Evolutionary conservation across 768 basidiomycete species (phyloP).

Genomic region (Panaeolus cyanescens): DNA sequence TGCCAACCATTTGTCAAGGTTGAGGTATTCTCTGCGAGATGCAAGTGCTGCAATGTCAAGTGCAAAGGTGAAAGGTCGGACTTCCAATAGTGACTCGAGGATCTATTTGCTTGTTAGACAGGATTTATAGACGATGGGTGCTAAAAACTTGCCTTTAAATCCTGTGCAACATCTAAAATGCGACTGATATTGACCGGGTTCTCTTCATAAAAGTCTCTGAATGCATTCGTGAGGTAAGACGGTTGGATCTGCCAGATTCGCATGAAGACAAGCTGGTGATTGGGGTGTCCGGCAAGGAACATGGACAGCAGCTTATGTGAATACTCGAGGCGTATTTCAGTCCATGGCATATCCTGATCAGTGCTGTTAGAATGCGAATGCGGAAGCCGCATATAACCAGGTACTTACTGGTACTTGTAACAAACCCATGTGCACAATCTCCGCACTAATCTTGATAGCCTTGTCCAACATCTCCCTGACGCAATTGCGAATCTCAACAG

Average conservation of each 20-base stretch:
- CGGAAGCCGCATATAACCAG: not conserved
- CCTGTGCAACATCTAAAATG: slow-evolving; percentile 93
- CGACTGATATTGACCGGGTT: slow-evolving; percentile 92
- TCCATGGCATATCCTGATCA: slow-evolving; percentile 79
- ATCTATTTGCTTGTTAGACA: slow-evolving; percentile 49
- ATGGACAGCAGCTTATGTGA: slow-evolving; percentile 81
- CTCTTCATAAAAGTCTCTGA: slow-evolving; percentile 91
- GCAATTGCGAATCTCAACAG: slow-evolving; percentile 66
- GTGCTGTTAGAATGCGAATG: slow-evolving; percentile 12
- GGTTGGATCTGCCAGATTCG: slow-evolving; percentile 92
- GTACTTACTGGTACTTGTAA: slow-evolving; percentile 83
- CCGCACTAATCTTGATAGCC: slow-evolving; percentile 90
- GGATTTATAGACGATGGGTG: not conserved
- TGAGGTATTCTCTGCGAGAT: slow-evolving; percentile 89
- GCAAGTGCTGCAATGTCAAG: slow-evolving; percentile 95
- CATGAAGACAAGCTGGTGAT: slow-evolving; percentile 97
- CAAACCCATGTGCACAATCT: slow-evolving; percentile 91
- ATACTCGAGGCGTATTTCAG: slow-evolving; percentile 85
- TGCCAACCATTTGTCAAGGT: slow-evolving; percentile 95
- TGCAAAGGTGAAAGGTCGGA: slow-evolving; percentile 86
- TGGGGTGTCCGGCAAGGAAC: slow-evolving; percentile 92
- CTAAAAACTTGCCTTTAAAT: slow-evolving; percentile 71
- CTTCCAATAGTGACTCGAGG: slow-evolving; percentile 88
- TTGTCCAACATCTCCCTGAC: slow-evolving; percentile 94
- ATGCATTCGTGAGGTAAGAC: slow-evolving; percentile 81